Percentiles rank a stretch among this genome's conserved stretches.
These are phyloP conservation scores for Yarrowia phangngaensis DNA, from an alignment of 805 yeast genomes.

Conservation along the genomic window DNA sequence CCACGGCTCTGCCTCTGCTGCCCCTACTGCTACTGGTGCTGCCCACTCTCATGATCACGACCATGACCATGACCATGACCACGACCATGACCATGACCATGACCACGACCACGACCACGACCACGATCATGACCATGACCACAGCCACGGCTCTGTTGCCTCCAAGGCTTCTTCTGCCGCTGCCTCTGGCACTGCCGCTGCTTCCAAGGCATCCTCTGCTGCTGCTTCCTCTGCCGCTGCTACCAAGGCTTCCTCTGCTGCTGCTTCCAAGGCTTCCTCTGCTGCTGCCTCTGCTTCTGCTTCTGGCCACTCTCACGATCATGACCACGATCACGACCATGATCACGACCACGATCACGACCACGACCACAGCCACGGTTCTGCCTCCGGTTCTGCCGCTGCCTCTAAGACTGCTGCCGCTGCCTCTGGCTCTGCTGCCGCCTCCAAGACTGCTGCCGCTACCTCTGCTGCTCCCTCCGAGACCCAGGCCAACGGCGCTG, in stretches of 20 bases:
- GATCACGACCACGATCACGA: slow-evolving; percentile 6
- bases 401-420: background rate
- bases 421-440: background rate
- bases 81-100: slow-evolving; percentile 11
- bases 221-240: background rate
- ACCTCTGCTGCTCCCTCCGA: background rate
- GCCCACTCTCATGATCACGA: slow-evolving; percentile 5
- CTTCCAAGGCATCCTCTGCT: background rate
- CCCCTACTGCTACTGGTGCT: slow-evolving; percentile 7
- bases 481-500: slow-evolving; percentile 25
- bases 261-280: background rate
- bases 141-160: background rate
- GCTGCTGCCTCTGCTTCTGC: slow-evolving; percentile 1
- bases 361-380: background rate
- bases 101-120: slow-evolving; percentile 7
- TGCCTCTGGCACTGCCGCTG: background rate
- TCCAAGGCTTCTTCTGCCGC: background rate
- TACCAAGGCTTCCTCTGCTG: background rate
- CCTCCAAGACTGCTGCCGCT: slow-evolving; percentile 1
- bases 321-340: background rate
- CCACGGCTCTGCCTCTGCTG: slow-evolving; percentile 11
- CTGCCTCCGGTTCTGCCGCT: background rate
- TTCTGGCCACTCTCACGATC: background rate
- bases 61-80: slow-evolving; percentile 15
- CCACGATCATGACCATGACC: background rate